Base-by-base conservation (phyloP, 805 yeast genomes). In the Komagataella populi region DNA sequence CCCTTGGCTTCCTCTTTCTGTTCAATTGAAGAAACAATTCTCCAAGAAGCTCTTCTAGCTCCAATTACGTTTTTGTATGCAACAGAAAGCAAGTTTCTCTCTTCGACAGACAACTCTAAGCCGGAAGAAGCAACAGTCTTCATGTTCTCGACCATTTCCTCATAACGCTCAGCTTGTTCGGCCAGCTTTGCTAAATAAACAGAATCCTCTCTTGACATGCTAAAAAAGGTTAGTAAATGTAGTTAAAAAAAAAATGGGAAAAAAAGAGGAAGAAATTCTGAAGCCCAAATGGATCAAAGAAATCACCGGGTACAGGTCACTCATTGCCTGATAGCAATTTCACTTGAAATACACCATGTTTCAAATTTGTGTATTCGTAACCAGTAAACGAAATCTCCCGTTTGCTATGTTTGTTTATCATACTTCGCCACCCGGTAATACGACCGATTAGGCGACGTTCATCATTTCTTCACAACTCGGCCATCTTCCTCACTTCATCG, bases 151-250 rank as follows among this genome's bases (percentile, higher is more conserved):
- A 91, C 98, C 97, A 87, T 89, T 76, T 91, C 98, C 76, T 93
- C 98, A 70, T 90, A 93, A 74, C 98, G 95, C 77, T 93, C 99
- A 66, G 98, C 97, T 77, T 91, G 97, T 75, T 91, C 98, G 66
- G 97, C 96, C 69, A 93, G 83, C 70, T 93, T 91, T 71, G 98
- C 98, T 67, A 93, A 82, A 74, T 90, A 91, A 63, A 93, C 96
- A 66, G 95, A 87, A 75, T 93, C 96, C 83, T 93, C 98, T 78
- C 97, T 95, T 66, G 91, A 78, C 44, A 23, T 23, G 22, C 39
- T 30, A 30, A 18, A 48, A 20, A 17, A n/a, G 17, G 24, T 36
- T 36, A 48, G 45, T 36, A 17, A 18, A 30, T 14, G 39, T 16
- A 5, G 39, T 14, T 30, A 24, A 30, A 30, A 30, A 30, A 30